phyloP scores from a whole-genome alignment of 768 basidiomycete genomes.

The Lentinula detonsa region DNA sequence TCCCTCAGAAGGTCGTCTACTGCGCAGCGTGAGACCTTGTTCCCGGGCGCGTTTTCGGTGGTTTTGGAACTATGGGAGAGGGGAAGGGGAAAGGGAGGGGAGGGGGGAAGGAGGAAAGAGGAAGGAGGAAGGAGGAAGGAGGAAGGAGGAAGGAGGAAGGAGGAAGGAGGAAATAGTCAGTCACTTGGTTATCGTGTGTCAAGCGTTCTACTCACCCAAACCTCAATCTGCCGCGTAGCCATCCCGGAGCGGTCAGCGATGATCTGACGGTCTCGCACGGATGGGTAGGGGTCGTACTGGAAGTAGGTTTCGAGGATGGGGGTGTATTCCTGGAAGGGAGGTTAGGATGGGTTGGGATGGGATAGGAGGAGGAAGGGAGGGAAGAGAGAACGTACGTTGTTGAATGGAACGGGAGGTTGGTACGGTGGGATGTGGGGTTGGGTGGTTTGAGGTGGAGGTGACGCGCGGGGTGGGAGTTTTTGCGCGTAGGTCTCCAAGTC shows the following conservation, averaged over 20 bases:
- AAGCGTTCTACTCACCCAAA: conserved; percentile 53
- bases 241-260: conserved; percentile 39
- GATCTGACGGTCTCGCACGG: conserved; percentile 26
- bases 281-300: conserved; percentile 40
- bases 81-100: too few relatives aligned
- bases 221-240: conserved; percentile 42
- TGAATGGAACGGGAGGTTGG: neutral
- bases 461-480: neutral
- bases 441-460: neutral
- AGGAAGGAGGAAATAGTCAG: neutral
- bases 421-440: neutral
- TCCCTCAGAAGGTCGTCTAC: neutral
- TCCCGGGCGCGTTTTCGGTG: conserved; percentile 21
- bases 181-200: too few relatives aligned
- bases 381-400: neutral
- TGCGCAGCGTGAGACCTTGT: neutral
- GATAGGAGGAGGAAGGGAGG: neutral
- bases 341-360: too few relatives aligned
- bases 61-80: conserved; percentile 43
- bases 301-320: conserved; percentile 45
- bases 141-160: neutral
- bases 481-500: too few relatives aligned
- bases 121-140: neutral
- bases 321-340: conserved; percentile 32
- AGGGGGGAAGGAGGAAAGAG: too few relatives aligned